phyloP scores from a whole-genome alignment of 1,284 basidiomycete species.

The Sporisorium graminicola region DNA sequence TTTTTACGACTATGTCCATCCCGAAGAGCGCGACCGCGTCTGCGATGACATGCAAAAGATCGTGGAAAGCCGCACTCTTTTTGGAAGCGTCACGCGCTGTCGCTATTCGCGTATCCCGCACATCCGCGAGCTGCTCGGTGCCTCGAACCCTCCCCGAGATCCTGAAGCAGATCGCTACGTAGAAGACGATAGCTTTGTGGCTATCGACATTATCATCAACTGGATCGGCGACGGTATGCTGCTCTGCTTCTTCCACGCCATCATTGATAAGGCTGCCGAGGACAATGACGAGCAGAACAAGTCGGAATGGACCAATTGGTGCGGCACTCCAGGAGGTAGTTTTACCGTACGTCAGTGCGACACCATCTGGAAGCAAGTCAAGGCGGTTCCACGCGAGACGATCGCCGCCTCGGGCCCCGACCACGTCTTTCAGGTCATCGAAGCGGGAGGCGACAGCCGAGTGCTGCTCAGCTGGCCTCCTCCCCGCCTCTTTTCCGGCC shows the following conservation, averaged over 20 bases:
- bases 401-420: slow-evolving; percentile 55
- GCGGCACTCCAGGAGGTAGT: slow-evolving; percentile 77
- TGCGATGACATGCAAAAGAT: slow-evolving; percentile 79
- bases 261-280: slow-evolving; percentile 75
- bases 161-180: slow-evolving; percentile 78
- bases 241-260: slow-evolving; percentile 93
- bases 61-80: slow-evolving; percentile 82
- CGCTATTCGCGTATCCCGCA: slow-evolving; percentile 72
- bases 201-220: slow-evolving; percentile 92
- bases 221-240: slow-evolving; percentile 91
- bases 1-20: slow-evolving; percentile 88
- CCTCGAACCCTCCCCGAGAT: slow-evolving; percentile 68
- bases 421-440: slow-evolving; percentile 85
- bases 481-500: slow-evolving; percentile 50
- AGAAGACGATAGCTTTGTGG: slow-evolving; percentile 84
- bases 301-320: slow-evolving; percentile 93
- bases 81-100: slow-evolving; percentile 89
- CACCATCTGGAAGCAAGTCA: slow-evolving; percentile 45
- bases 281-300: slow-evolving; percentile 85
- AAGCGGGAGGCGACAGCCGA: slow-evolving; percentile 73
- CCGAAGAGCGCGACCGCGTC: slow-evolving; percentile 77
- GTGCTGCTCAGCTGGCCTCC: slow-evolving; percentile 89
- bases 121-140: slow-evolving; percentile 72
- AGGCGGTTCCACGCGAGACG: slow-evolving; percentile 13
- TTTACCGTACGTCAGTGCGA: slow-evolving; percentile 69